Conservation (phyloP, 2,329 filamentous ascomycete species). For the Fusarium goolgardi region DNA sequence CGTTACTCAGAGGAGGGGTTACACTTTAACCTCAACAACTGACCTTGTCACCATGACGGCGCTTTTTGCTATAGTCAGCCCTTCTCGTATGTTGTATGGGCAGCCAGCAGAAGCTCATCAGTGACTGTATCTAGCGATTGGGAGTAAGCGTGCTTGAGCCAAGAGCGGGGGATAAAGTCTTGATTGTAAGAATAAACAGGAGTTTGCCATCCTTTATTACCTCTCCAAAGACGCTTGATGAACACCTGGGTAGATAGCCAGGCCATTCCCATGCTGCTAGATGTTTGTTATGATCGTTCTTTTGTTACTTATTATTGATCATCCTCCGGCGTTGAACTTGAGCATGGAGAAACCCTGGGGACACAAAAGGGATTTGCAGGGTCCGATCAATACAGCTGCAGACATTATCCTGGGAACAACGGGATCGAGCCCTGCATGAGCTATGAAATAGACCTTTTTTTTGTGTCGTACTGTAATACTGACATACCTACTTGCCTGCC, state of each 20-base stretch:
- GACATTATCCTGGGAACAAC: constrained; percentile 19
- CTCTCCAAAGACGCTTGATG: background rate
- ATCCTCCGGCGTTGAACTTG: constrained; percentile 9
- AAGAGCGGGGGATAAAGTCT: constrained; percentile 11
- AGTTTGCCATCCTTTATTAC: background rate
- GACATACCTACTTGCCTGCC: constrained; percentile 22
- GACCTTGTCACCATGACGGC: constrained; percentile 38
- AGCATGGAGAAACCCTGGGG: constrained; percentile 16
- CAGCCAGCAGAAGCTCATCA: background rate
- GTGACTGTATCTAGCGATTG: constrained; percentile 5
- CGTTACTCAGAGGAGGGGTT: constrained; percentile 3
- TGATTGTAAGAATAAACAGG: background rate
- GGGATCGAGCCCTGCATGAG: constrained; percentile 39
- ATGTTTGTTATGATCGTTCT: constrained; percentile 8
- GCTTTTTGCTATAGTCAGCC: constrained; percentile 31
- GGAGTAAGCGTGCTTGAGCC: constrained; percentile 6
- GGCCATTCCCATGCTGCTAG: background rate
- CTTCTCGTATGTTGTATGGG: constrained; percentile 12
- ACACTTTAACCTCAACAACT: background rate
- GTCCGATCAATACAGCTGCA: constrained; percentile 20
- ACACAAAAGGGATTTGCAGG: constrained; percentile 32
- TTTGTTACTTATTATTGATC: constrained; percentile 3
- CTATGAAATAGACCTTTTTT: constrained; percentile 13
- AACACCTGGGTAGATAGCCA: background rate
- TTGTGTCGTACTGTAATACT: constrained; percentile 19